Evolutionary conservation across 192 early-diverging fungal species (phyloP), one percentile per base, ranked within the genome.

Genomic region (Coemansia sp.): DNA sequence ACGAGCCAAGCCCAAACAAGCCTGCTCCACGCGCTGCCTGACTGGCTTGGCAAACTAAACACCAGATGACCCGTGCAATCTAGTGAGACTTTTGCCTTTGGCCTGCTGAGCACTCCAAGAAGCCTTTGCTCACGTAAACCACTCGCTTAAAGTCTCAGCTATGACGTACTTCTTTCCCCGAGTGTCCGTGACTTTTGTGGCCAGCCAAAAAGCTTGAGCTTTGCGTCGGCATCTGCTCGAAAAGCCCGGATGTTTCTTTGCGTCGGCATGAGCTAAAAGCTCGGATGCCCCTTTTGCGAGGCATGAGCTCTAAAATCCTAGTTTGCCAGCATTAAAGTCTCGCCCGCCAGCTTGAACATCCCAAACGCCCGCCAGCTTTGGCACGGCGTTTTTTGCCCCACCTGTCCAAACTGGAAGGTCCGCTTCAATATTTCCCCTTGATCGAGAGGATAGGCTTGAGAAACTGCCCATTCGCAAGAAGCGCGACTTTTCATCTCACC

Each of bases 1-100:
- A 56, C 55, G 55, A 56, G 55, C 55, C 55, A 56, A 37, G 29
- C 55, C n/a, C 29, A n/a, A 12, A 14, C 47, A 21, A 8, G 15
- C n/a, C 47, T 49, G n/a, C 47, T 19, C 47, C 41, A 43, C 15
- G 41, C 41, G 11, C 41, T 43, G 41, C 12, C 41, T 49, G 47
- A 49, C 47, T 19, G 19, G 47, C 17, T 49, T 49, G 47, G 47
- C n/a, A 49, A 5, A n/a, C 3, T 14, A 15, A 15, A 6, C 41
- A 14, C 12, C 41, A 43, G 41, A 43, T 43, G 41, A 43, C 41
- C 41, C 12, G 12, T n/a, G 41, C 41, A 10, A 15, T 3, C 11
- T 4, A 43, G 15, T 15, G 41, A 43, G 41, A 43, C 41, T 43
- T 43, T 43, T 15, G 14, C 41, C 41, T 43, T 15, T 43, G 11